A percentile compares a stretch with the other conserved stretches of the same genome.
These are phyloP conservation scores for Ceratobasidium sp. DNA, from an alignment of 1,284 basidiomycete genomes.

Conservation along the genomic window DNA sequence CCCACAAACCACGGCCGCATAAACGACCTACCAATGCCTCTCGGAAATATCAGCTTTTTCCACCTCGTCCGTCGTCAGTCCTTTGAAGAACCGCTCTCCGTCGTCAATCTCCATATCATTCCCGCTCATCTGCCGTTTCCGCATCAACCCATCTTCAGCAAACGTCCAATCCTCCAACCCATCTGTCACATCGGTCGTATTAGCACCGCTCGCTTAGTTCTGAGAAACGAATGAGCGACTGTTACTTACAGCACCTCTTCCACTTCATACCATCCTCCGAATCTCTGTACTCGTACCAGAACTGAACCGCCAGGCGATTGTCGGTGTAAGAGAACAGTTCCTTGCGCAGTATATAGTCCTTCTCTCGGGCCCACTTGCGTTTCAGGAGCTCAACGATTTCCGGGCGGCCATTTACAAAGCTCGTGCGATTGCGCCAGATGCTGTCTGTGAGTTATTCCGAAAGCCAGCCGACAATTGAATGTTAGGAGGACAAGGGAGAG, in stretches of 20 bases:
- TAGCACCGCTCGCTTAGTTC: neutral
- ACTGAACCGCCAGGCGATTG: conserved; percentile 70
- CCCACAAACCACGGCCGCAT: too few relatives aligned
- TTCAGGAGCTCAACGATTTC: conserved; percentile 64
- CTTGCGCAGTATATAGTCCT: conserved; percentile 64
- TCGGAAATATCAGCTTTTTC: conserved; percentile 53
- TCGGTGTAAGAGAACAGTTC: conserved; percentile 68
- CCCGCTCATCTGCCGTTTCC: conserved; percentile 67
- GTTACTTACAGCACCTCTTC: conserved; percentile 33
- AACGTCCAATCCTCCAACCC: conserved; percentile 68
- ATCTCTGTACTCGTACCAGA: conserved; percentile 70
- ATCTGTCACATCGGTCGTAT: neutral
- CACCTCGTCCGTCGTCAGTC: conserved; percentile 53
- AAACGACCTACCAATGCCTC: conserved; percentile 54
- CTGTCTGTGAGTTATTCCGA: conserved; percentile 55
- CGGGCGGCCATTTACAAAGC: conserved; percentile 63
- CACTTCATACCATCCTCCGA: conserved; percentile 51
- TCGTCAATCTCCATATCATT: conserved; percentile 66
- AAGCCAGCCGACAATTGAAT: too few relatives aligned
- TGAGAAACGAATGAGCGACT: conserved; percentile 12
- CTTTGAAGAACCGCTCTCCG: conserved; percentile 68
- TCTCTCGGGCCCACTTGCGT: conserved; percentile 63
- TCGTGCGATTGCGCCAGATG: conserved; percentile 69
- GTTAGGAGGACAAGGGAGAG: neutral
- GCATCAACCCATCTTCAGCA: conserved; percentile 64